A percentile compares a stretch with the other conserved stretches of the same genome.
These are phyloP conservation scores for Chaetomium fimeti DNA, from an alignment of 495 filamentous ascomycete genomes.

Conservation along the genomic window DNA sequence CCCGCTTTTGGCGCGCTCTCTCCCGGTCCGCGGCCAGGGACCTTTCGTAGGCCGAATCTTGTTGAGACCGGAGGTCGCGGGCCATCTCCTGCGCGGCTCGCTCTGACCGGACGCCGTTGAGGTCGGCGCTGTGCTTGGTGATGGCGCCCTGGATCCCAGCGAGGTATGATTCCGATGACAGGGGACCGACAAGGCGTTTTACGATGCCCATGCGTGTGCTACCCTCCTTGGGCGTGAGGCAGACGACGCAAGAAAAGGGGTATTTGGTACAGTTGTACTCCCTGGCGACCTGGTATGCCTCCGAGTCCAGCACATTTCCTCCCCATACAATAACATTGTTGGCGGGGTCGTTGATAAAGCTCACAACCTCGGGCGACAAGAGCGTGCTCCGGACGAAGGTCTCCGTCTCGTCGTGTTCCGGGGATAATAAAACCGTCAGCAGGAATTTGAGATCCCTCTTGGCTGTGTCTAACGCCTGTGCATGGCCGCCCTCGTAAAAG, in stretches of 20 bases:
- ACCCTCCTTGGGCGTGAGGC: conserved; percentile 75
- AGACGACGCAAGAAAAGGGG: conserved; percentile 80
- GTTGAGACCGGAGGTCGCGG: conserved; percentile 73
- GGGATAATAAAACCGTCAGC: conserved; percentile 77
- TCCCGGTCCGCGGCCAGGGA: conserved; percentile 85
- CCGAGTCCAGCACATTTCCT: conserved; percentile 85
- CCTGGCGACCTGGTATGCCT: conserved; percentile 85
- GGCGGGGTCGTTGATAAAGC: conserved; percentile 66
- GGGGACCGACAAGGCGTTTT: conserved; percentile 67
- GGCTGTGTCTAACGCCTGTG: conserved; percentile 81
- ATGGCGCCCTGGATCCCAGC: conserved; percentile 69
- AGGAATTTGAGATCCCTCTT: conserved; percentile 91
- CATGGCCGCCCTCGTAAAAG: conserved; percentile 84
- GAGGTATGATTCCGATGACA: conserved; percentile 63
- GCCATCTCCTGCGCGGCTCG: conserved; percentile 74
- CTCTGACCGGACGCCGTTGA: conserved; percentile 65
- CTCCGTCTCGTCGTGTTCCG: conserved; percentile 89
- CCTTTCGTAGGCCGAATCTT: conserved; percentile 89
- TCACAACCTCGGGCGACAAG: conserved; percentile 66
- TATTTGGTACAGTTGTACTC: conserved; percentile 85
- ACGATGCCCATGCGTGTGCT: conserved; percentile 85
- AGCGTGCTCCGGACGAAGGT: conserved; percentile 83
- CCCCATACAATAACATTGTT: conserved; percentile 87
- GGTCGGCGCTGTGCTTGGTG: conserved; percentile 62
- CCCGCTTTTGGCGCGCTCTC: conserved; percentile 66